Evolutionary conservation across 495 filamentous ascomycete species (phyloP).

Genomic region (Penicillium verhagenii): DNA sequence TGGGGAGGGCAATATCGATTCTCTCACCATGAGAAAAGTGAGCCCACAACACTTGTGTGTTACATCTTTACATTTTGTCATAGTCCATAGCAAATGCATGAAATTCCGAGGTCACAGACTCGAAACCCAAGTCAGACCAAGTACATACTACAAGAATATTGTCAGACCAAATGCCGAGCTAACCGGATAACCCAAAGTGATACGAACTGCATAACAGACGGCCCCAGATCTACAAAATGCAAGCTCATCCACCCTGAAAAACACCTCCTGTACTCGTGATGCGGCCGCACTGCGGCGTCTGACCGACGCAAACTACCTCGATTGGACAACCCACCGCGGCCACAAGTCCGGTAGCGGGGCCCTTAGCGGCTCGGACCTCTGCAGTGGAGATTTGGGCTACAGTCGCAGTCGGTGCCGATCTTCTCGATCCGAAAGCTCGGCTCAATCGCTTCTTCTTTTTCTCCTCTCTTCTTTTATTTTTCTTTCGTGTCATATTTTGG

Average conservation of each 20-base stretch:
- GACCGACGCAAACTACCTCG: neutral
- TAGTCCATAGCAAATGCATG: too few relatives aligned
- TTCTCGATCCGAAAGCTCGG: conserved; percentile 4
- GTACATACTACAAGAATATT: too few relatives aligned
- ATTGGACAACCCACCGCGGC: neutral
- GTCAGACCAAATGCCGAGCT: too few relatives aligned
- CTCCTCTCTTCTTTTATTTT: neutral
- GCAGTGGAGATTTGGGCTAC: neutral
- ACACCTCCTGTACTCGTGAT: neutral
- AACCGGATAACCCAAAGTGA: neutral
- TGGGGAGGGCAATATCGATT: too few relatives aligned
- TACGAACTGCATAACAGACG: neutral
- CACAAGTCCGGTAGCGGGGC: conserved; percentile 6
- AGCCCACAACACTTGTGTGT: too few relatives aligned
- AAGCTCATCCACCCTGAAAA: too few relatives aligned
- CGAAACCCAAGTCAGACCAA: too few relatives aligned
- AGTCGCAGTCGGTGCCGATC: too few relatives aligned
- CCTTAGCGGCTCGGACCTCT: neutral
- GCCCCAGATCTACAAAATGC: too few relatives aligned
- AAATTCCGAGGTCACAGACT: too few relatives aligned
- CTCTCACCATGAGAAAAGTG: too few relatives aligned
- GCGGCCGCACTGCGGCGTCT: neutral
- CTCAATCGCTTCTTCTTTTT: conserved; percentile 1
- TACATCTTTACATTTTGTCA: too few relatives aligned
- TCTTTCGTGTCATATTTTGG: conserved; percentile 7